A percentile compares a stretch with the other conserved stretches of the same genome.
Conservation (phyloP, 1,139 yeast genomes). For the Saccharomycopsis phalli region DNA sequence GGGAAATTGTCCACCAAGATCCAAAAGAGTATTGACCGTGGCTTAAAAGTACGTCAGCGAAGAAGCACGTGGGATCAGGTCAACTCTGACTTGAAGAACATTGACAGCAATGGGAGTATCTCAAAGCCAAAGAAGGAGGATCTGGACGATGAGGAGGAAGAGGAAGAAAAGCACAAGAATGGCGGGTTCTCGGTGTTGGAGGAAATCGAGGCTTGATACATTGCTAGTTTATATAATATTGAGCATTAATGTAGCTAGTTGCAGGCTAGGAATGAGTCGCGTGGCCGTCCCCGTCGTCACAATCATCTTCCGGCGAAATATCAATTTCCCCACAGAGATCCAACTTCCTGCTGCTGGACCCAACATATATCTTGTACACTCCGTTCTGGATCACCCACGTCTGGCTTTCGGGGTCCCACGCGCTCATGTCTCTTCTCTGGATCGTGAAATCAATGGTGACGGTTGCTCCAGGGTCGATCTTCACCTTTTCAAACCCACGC, state of each 20-base stretch:
- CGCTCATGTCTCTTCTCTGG: constrained; percentile 45
- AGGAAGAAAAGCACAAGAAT: constrained; percentile 10
- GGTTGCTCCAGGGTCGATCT: constrained; percentile 37
- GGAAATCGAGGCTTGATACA: constrained; percentile 18
- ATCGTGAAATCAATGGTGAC: constrained; percentile 37
- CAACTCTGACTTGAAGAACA: constrained; percentile 9
- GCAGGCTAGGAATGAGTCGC: background rate
- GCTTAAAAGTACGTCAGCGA: constrained; percentile 13
- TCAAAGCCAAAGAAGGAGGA: constrained; percentile 5
- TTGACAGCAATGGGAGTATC: background rate
- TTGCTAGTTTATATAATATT: background rate
- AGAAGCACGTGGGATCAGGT: constrained; percentile 19
- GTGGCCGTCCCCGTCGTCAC: constrained; percentile 3
- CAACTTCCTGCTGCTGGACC: constrained; percentile 41
- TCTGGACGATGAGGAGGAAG: constrained; percentile 10
- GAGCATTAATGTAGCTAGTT: background rate
- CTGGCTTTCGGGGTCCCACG: constrained; percentile 53
- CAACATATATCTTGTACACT: constrained; percentile 43
- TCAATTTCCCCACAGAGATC: constrained; percentile 18
- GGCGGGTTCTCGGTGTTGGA: constrained; percentile 14
- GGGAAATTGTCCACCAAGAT: constrained; percentile 18
- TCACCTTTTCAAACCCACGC: constrained; percentile 53
- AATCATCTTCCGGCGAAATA: background rate
- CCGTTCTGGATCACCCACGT: constrained; percentile 59
- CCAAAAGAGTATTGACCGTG: constrained; percentile 16